Evolutionary conservation across 306 rosid species (phyloP).

Genomic region (Cyamopsis tetragonoloba): DNA sequence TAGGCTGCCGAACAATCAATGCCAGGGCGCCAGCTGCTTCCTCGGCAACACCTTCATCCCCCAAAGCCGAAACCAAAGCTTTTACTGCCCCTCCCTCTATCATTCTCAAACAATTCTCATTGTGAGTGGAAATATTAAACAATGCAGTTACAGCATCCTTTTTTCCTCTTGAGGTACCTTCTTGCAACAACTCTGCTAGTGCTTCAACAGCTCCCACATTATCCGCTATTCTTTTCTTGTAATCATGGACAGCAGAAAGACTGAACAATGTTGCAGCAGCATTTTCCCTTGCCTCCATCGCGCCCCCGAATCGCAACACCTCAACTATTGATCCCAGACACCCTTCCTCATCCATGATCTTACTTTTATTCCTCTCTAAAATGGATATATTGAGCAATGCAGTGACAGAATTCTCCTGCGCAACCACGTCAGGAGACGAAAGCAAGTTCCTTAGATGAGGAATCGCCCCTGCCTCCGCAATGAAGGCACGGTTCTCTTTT

Average conservation of each 20-base stretch:
- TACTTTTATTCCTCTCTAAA: slow-evolving; percentile 67
- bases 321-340: slow-evolving; percentile 63
- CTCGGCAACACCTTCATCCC: slow-evolving; percentile 70
- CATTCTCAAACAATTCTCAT: slow-evolving; percentile 60
- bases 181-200: slow-evolving; percentile 56
- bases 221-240: slow-evolving; percentile 73
- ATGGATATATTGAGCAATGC: slow-evolving; percentile 84
- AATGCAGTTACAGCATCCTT: slow-evolving; percentile 87
- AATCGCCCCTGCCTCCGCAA: slow-evolving; percentile 85
- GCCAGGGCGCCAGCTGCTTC: slow-evolving; percentile 87
- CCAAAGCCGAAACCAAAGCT: slow-evolving; percentile 63
- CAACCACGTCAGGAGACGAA: slow-evolving; percentile 51
- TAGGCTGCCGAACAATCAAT: slow-evolving; percentile 66
- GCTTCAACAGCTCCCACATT: slow-evolving; percentile 73
- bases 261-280: slow-evolving; percentile 91
- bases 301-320: slow-evolving; percentile 65
- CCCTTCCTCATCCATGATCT: slow-evolving; percentile 72
- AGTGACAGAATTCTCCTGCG: slow-evolving; percentile 85
- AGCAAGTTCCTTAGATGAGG: slow-evolving; percentile 63
- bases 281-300: slow-evolving; percentile 81
- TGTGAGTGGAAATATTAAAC: slow-evolving; percentile 74
- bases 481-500: slow-evolving; percentile 70
- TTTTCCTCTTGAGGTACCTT: slow-evolving; percentile 76
- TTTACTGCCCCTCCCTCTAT: slow-evolving; percentile 64
- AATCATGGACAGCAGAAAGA: slow-evolving; percentile 78